phyloP scores from a whole-genome alignment of 2,329 filamentous ascomycete genomes.

The Fragosphaeria purpurea region DNA sequence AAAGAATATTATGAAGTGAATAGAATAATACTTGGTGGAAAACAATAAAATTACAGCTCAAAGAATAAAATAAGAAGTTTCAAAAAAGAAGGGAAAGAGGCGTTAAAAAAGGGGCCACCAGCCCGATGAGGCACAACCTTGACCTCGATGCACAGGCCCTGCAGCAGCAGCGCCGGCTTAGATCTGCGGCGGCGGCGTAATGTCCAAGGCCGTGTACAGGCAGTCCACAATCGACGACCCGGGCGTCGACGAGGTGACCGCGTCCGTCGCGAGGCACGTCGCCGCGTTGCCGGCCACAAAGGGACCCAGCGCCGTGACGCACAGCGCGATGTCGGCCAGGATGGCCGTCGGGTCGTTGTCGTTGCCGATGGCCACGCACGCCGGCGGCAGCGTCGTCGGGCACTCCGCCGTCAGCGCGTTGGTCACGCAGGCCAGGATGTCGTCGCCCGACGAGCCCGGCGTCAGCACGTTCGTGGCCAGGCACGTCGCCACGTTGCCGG shows the following conservation, averaged over 20 bases:
- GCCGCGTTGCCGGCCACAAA: constrained; percentile 7
- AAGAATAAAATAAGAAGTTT: no score
- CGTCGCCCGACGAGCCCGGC: not conserved
- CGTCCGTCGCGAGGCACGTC: constrained; percentile 6
- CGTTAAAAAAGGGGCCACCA: no score
- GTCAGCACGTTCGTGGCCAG: not conserved
- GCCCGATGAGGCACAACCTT: no score
- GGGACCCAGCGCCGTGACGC: constrained; percentile 9
- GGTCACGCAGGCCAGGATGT: constrained; percentile 1
- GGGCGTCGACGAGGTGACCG: not conserved
- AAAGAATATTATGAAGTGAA: no score
- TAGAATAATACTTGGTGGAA: no score
- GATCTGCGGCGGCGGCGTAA: not conserved
- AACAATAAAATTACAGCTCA: no score
- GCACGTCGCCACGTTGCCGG: not conserved
- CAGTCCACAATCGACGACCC: constrained; percentile 9
- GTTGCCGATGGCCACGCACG: constrained; percentile 3
- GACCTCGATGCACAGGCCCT: no score
- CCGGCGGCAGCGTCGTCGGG: constrained; percentile 2
- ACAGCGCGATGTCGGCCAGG: not conserved
- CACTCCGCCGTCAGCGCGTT: constrained; percentile 1
- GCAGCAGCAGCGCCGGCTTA: no score
- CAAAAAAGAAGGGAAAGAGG: no score
- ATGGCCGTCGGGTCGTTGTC: not conserved
- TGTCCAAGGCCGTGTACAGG: constrained; percentile 1